Base-by-base conservation (phyloP, 2,329 filamentous ascomycete genomes). In the Bipolaris sorokiniana region DNA sequence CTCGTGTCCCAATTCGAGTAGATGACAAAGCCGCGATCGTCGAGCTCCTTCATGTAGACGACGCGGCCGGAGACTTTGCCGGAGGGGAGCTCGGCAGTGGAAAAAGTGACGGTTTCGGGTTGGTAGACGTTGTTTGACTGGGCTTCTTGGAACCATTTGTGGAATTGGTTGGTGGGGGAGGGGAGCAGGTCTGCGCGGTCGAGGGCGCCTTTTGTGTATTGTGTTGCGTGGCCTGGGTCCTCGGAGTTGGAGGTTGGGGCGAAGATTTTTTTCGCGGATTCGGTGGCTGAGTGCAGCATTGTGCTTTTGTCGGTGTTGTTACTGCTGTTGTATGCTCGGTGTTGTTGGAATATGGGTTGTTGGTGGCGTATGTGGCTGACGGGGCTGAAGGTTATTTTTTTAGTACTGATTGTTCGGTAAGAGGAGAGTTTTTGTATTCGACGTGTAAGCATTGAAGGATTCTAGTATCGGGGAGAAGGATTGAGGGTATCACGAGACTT, bases 21-120 rank as follows among this genome's bases (percentile, higher is more conserved):
- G 47, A 99, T 83, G 41, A 98, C 92, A 78, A 96, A 99, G 15
- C 93, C 92, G 18, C 76, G 78, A 5, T 82, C 77, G 76, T 98
- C 93, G 22, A 98, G 86, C 81, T 98, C 95, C 79, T 99, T 99
- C 65, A 99, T 84, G 79, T 98, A 99, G 36, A 99, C 92, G 66
- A 92, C 84, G 57, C 95, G 91, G 3, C 91, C 88, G 45, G 88
- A 92, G 18, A 98, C 90, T 45, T 90, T 88, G 59, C 95, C 95
- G 0, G 87, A 90, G 1, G 94, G 94, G 4, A 98, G 84, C 22
- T 84, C 81, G 0, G 93, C 92, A 0, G 95, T 99, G 3, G 92
- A 90, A 1, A 99, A 83, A 1, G 89, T 92, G 70, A 92, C 92
- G 1, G 95, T 91, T 78, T 99, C 95, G 1, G 94, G 93, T 66